Evolutionary conservation across 805 yeast species (phyloP).

Genomic region (Candida sphagnicola): DNA sequence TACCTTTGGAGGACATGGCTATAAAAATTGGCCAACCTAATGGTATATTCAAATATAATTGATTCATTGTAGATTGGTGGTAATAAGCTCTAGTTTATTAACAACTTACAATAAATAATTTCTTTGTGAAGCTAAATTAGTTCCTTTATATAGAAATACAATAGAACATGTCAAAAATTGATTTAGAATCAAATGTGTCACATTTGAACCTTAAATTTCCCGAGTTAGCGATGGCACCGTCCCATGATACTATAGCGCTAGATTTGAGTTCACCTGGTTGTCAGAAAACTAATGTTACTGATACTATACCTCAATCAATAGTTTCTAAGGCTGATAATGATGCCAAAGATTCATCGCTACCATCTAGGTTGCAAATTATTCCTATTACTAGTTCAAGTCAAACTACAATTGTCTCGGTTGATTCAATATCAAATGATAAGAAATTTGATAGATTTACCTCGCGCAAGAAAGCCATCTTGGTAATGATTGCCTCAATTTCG

Average conservation of each 20-base stretch:
- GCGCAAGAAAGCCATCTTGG: slow-evolving; percentile 11
- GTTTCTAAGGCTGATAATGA: not conserved
- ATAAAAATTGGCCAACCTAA: too few relatives aligned
- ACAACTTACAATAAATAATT: too few relatives aligned
- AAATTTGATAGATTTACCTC: slow-evolving; percentile 11
- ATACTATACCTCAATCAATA: not conserved
- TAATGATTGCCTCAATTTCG: slow-evolving; percentile 15
- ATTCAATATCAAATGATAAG: slow-evolving; percentile 6
- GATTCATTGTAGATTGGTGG: too few relatives aligned
- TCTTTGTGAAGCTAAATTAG: too few relatives aligned
- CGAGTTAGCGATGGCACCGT: not conserved
- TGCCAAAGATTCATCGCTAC: not conserved
- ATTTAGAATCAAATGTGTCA: not conserved
- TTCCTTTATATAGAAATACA: too few relatives aligned
- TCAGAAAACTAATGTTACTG: not conserved
- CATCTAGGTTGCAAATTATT: not conserved
- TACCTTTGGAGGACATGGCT: too few relatives aligned
- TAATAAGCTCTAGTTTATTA: too few relatives aligned
- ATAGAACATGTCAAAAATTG: not conserved
- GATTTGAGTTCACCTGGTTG: not conserved
- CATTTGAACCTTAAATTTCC: not conserved
- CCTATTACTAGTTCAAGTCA: not conserved
- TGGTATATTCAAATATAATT: too few relatives aligned
- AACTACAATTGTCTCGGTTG: not conserved
- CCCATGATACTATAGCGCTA: not conserved